These are phyloP conservation scores for Rhododendron henanense DNA, from an alignment of 148 eudicot genomes.

Conservation along the genomic window DNA sequence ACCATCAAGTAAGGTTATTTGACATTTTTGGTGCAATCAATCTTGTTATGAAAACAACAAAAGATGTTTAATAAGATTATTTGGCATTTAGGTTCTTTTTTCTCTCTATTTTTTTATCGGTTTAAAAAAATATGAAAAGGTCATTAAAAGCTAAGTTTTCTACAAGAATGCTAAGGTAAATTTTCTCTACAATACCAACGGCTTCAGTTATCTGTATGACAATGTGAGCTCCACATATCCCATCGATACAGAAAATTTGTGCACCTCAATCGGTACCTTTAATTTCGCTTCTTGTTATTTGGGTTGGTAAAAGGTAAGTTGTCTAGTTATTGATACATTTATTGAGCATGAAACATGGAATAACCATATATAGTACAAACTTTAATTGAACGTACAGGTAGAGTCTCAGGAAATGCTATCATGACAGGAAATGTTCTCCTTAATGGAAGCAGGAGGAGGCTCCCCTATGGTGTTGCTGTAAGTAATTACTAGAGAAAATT, in stretches of 20 bases:
- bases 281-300: background rate
- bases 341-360: background rate
- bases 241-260: background rate
- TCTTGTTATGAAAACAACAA: no score
- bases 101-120: no score
- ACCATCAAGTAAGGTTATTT: no score
- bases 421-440: slow-evolving; percentile 78
- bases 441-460: slow-evolving; percentile 64
- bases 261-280: background rate
- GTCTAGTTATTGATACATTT: background rate
- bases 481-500: no score
- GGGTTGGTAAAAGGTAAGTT: background rate
- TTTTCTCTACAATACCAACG: no score
- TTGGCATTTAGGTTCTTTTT: no score
- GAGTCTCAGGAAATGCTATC: slow-evolving; percentile 63
- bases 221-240: background rate
- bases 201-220: background rate
- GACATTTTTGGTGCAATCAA: no score
- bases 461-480: slow-evolving; percentile 63
- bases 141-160: no score
- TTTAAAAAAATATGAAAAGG: no score
- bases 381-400: slow-evolving; percentile 38
- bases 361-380: background rate
- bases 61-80: no score
- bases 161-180: no score